Evolutionary conservation across 139 green algal species (phyloP).

Genomic region (Deuterostichococcus epilithicus): DNA sequence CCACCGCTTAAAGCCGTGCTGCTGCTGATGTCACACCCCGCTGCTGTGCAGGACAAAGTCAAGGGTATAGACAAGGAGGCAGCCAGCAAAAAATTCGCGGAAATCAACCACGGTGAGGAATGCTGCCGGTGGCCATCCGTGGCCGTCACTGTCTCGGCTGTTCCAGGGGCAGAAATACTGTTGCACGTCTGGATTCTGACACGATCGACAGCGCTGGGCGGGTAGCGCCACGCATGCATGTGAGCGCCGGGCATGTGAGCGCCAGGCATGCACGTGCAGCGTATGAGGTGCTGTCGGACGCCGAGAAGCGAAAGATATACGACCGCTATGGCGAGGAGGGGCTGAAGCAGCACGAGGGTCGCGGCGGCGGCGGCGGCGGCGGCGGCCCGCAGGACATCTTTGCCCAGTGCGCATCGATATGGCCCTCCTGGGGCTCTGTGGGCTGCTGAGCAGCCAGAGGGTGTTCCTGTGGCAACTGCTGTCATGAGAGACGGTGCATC

Average conservation of each 20-base stretch:
- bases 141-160: too few relatives aligned
- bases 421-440: not conserved
- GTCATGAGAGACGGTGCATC: too few relatives aligned
- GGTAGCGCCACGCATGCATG: not conserved
- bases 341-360: conserved; percentile 80
- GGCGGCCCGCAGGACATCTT: conserved; percentile 78
- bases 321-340: conserved; percentile 97
- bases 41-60: conserved; percentile 70
- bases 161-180: not conserved
- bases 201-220: not conserved
- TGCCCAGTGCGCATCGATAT: conserved; percentile 55
- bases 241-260: not conserved
- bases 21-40: conserved; percentile 5
- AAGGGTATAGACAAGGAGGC: conserved; percentile 84
- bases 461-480: not conserved
- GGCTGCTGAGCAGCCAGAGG: not conserved
- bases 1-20: not conserved
- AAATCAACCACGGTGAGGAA: conserved; percentile 83
- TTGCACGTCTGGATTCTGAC: not conserved
- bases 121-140: too few relatives aligned
- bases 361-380: conserved; percentile 54
- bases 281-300: conserved; percentile 92
- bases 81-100: conserved; percentile 89
- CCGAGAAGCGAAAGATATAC: conserved; percentile 92
- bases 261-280: conserved; percentile 52